Conservation (phyloP, 1,139 yeast genomes). For the Geotrichum aggregatum region DNA sequence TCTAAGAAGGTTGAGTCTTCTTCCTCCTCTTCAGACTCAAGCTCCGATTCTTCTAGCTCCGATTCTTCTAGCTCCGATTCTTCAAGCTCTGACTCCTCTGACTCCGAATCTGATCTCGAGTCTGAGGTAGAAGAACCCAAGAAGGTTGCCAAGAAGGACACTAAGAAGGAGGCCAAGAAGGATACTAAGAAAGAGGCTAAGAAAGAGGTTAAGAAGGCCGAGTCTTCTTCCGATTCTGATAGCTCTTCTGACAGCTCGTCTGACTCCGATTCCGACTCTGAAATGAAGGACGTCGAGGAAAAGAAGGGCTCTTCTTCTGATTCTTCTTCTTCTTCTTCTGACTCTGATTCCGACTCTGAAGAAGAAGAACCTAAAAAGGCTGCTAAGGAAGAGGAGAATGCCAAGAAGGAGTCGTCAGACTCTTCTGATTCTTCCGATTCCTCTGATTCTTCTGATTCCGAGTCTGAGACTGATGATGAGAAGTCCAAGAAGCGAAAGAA, state of each 20-base stretch:
- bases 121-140: conserved; percentile 16
- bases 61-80: conserved; percentile 8
- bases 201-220: neutral
- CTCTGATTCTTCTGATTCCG: conserved; percentile 7
- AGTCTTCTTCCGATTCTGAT: conserved; percentile 21
- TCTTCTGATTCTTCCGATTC: conserved; percentile 15
- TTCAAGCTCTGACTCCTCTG: conserved; percentile 1
- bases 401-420: neutral
- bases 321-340: conserved; percentile 11
- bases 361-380: conserved; percentile 23
- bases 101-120: conserved; percentile 6
- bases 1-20: conserved; percentile 19
- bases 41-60: conserved; percentile 2
- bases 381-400: neutral
- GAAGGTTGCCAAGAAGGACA: conserved; percentile 3
- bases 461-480: conserved; percentile 24
- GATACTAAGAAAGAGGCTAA: neutral
- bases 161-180: neutral
- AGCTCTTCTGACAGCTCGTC: neutral
- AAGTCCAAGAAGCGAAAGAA: no score
- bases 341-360: conserved; percentile 8
- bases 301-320: conserved; percentile 5
- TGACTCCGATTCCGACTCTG: conserved; percentile 10
- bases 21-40: conserved; percentile 5
- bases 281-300: conserved; percentile 26